phyloP scores from a whole-genome alignment of 1,139 yeast species.

The Suhomyces terraborum region DNA sequence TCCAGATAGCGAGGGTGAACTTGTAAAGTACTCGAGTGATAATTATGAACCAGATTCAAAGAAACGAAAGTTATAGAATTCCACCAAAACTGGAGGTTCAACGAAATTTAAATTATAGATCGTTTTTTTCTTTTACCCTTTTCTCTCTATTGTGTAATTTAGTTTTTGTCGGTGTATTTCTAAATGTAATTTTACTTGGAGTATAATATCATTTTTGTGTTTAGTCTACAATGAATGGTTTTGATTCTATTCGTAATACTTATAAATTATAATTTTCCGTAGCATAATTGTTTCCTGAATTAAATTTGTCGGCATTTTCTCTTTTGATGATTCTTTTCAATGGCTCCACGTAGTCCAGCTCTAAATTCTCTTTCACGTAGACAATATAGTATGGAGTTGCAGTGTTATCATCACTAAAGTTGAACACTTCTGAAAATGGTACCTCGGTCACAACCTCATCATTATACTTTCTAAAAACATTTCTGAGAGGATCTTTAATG shows the following conservation, averaged over 20 bases:
- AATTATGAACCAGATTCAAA: conserved; percentile 6
- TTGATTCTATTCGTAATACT: conserved; percentile 2
- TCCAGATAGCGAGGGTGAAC: background rate
- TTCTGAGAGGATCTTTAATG: conserved; percentile 70
- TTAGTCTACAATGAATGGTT: background rate
- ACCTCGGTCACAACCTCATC: conserved; percentile 90
- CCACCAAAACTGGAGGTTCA: background rate
- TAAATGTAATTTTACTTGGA: conserved; percentile 3
- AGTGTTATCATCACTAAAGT: conserved; percentile 69
- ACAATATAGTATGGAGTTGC: conserved; percentile 95
- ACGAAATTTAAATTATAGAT: background rate
- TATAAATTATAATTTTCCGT: background rate
- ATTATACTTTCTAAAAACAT: conserved; percentile 82
- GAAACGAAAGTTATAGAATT: conserved; percentile 11
- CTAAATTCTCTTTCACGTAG: conserved; percentile 69
- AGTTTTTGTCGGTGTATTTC: conserved; percentile 8
- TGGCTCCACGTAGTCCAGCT: conserved; percentile 65
- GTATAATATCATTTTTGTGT: background rate
- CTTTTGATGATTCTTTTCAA: conserved; percentile 38
- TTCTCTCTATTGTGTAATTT: conserved; percentile 6
- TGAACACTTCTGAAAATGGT: conserved; percentile 69
- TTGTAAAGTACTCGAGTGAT: background rate
- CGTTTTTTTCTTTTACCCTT: background rate
- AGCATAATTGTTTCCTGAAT: too few species aligned
- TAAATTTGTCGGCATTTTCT: too few species aligned